Base-by-base conservation (phyloP, 805 yeast species). In the Kluyveromyces aestuarii region DNA sequence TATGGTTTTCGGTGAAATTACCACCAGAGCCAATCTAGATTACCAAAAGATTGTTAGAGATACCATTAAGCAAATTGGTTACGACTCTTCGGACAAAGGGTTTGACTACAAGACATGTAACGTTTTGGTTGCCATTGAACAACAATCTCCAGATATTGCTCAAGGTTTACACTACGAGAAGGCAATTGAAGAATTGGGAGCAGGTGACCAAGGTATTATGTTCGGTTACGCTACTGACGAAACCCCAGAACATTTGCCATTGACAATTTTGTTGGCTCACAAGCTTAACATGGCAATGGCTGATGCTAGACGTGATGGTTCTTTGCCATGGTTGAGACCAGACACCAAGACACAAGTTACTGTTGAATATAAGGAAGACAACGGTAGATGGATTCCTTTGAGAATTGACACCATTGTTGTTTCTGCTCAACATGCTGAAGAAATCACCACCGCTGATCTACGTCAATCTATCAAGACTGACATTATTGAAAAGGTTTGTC, bases 161-260 rank as follows among this genome's bases (percentile, higher is more conserved):
- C 98, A 91, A 76, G 99, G 99, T 81, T 82, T 93, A 68, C 98
- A 93, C 75, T 86, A 86, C 75, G 97, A 93, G 70, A 67, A 80
- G 84, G 75, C 96, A 86, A 77, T 93, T 57, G 99, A 93, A 79
- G 95, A 93, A 52, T 82, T 93, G 67, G 99, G 99, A 73, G 99
- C 99, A 58, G 99, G 99, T 83, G 99, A 93, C 77, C 99, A 93
- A 76, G 99, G 99, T 84, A 93, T 93, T 72, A 93, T 93, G 99
- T 93, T 93, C 70, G 99, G 99, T 74, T 93, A 93, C 73, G 99
- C 99, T 62, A 84, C 98, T 55, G 96, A 93, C 67, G 99, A 93
- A 79, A 90, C 99, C 62, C 96, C 91, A 69, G 98, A 93, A 79
- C 83, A 86, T 71, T 78, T 93, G 64, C 99, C 99, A 64, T 81